Evolutionary conservation across 441 rosid species (phyloP).

Genomic region (Gossypium lobatum): DNA sequence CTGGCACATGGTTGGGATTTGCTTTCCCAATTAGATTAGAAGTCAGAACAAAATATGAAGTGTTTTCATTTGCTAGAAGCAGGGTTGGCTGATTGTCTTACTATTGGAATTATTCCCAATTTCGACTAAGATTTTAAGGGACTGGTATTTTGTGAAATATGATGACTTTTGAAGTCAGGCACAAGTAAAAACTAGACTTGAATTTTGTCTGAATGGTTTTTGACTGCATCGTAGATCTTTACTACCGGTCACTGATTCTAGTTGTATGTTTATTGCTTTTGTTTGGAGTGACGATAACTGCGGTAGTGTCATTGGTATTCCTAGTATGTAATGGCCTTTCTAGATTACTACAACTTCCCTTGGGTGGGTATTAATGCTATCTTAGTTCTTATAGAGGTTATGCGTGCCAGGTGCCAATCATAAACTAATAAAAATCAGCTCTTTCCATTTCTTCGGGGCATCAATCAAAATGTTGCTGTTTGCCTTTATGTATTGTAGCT

Average conservation of each 20-base stretch:
- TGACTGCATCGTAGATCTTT: not conserved
- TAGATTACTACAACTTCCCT: not conserved
- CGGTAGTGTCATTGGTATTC: not conserved
- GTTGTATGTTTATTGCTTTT: not conserved
- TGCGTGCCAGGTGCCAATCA: not conserved
- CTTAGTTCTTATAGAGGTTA: not conserved
- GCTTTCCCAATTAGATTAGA: not conserved
- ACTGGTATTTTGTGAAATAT: not conserved
- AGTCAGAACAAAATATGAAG: not conserved
- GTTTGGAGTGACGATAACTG: not conserved
- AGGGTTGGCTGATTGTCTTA: not conserved
- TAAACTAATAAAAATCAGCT: not conserved
- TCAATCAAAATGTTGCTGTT: not conserved
- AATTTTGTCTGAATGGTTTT: not conserved
- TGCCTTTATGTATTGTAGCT: conserved; percentile 2
- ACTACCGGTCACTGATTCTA: not conserved
- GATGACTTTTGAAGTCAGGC: not conserved
- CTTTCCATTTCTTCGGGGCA: not conserved
- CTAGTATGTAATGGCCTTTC: conserved; percentile 4
- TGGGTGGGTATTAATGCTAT: not conserved
- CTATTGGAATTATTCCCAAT: not conserved
- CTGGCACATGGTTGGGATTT: not conserved
- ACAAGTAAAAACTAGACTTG: not conserved
- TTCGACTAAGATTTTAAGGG: not conserved
- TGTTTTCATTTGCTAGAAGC: not conserved